Evolutionary conservation across 495 filamentous ascomycete species (phyloP).

Genomic region (Hapsidospora chrysogenum): DNA sequence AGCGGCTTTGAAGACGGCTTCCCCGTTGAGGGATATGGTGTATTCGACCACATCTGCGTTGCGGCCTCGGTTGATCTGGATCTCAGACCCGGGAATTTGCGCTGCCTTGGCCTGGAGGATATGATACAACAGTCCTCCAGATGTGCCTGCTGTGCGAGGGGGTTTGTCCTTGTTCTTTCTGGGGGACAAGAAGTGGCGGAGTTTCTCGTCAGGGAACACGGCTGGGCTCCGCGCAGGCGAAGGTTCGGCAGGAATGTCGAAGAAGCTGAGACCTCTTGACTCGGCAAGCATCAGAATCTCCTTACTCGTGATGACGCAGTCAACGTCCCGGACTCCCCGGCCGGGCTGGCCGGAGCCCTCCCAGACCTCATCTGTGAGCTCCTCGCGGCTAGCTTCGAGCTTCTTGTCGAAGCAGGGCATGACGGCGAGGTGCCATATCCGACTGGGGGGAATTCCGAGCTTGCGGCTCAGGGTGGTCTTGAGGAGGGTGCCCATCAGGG

Average conservation of each 20-base stretch:
- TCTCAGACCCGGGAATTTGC: slow-evolving; percentile 45
- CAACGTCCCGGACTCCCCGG: slow-evolving; percentile 64
- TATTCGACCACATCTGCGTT: slow-evolving; percentile 88
- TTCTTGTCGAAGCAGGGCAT: slow-evolving; percentile 99
- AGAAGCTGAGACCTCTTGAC: slow-evolving; percentile 57
- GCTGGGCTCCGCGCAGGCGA: neutral
- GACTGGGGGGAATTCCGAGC: slow-evolving; percentile 53
- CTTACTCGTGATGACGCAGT: slow-evolving; percentile 92
- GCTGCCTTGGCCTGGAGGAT: slow-evolving; percentile 58
- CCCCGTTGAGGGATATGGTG: slow-evolving; percentile 35
- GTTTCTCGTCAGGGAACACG: slow-evolving; percentile 47
- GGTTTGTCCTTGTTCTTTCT: slow-evolving; percentile 10
- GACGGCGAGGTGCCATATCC: slow-evolving; percentile 83
- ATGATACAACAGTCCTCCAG: slow-evolving; percentile 76
- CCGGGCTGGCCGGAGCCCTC: slow-evolving; percentile 20
- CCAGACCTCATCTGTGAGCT: slow-evolving; percentile 77
- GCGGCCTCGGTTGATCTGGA: slow-evolving; percentile 57
- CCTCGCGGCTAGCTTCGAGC: slow-evolving; percentile 82
- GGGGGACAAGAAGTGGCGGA: slow-evolving; percentile 59
- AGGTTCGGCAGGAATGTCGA: slow-evolving; percentile 16
- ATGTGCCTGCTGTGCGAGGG: slow-evolving; percentile 43
- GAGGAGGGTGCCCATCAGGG: slow-evolving; percentile 71
- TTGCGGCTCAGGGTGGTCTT: slow-evolving; percentile 65
- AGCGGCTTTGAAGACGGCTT: slow-evolving; percentile 58
- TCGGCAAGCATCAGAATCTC: slow-evolving; percentile 81